These are phyloP conservation scores for Sarocladium strictum DNA, from an alignment of 2,329 filamentous ascomycete species.

Conservation along the genomic window DNA sequence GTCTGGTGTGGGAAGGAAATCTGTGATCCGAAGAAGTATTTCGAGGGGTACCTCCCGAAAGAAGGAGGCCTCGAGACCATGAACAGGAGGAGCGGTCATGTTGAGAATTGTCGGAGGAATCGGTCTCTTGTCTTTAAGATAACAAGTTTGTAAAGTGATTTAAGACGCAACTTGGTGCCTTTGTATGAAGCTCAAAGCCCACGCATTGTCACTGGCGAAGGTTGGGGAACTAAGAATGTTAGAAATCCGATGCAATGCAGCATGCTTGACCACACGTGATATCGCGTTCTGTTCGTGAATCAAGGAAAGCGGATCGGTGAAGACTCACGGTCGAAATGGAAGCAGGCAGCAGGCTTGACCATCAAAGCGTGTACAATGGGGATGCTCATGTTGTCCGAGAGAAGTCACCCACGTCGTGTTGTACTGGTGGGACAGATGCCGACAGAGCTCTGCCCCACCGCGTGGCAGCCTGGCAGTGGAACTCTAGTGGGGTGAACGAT, in stretches of 20 bases:
- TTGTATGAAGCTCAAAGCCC: no score
- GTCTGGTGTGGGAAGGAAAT: conserved; percentile 47
- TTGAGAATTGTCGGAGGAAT: no score
- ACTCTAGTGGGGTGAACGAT: not conserved
- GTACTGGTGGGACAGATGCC: not conserved
- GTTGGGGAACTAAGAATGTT: no score
- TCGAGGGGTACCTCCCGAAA: conserved; percentile 44
- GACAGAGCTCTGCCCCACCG: not conserved
- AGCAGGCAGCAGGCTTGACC: no score
- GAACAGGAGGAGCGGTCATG: not conserved
- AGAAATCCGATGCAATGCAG: not conserved
- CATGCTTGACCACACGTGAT: not conserved
- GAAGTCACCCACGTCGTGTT: no score
- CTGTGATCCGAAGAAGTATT: conserved; percentile 49
- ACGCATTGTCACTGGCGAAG: no score
- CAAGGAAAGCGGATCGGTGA: not conserved
- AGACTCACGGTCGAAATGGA: no score
- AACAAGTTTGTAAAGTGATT: not conserved
- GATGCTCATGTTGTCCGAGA: no score
- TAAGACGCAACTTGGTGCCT: not conserved
- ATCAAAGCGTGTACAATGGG: no score
- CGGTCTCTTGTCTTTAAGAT: no score
- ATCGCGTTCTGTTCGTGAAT: not conserved
- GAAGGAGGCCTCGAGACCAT: not conserved
- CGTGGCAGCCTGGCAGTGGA: conserved; percentile 8